Evolutionary conservation across 2,329 filamentous ascomycete genomes (phyloP).

Genomic region (Nannizziopsis arthrosporioides): DNA sequence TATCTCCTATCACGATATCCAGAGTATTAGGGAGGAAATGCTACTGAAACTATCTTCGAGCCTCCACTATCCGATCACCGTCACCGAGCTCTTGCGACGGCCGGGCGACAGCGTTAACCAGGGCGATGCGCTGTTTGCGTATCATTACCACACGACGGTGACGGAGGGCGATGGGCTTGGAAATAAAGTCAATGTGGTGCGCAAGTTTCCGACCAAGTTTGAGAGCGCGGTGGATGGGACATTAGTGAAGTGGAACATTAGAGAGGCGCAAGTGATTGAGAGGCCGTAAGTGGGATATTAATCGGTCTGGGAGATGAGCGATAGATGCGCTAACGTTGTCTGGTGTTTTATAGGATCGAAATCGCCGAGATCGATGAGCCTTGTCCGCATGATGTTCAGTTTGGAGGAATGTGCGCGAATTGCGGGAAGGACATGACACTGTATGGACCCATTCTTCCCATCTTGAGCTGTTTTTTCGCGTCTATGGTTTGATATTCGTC

Average conservation of each 20-base stretch:
- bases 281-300: conserved; percentile 32
- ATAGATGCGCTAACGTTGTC: neutral
- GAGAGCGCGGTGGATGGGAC: conserved; percentile 73
- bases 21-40: conserved; percentile 25
- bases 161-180: conserved; percentile 58
- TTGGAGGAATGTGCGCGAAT: conserved; percentile 75
- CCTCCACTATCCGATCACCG: conserved; percentile 85
- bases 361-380: conserved; percentile 75
- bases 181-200: conserved; percentile 57
- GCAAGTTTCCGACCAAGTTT: conserved; percentile 65
- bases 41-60: conserved; percentile 39
- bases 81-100: conserved; percentile 69
- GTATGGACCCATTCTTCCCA: conserved; percentile 28
- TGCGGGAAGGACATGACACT: conserved; percentile 96
- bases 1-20: neutral
- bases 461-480: neutral
- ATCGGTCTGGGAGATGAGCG: too few relatives aligned
- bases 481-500: conserved; percentile 3
- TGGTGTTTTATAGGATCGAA: conserved; percentile 33
- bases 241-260: conserved; percentile 63
- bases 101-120: conserved; percentile 64
- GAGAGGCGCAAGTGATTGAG: conserved; percentile 34
- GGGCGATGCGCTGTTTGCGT: conserved; percentile 69
- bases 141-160: conserved; percentile 68
- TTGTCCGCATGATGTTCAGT: conserved; percentile 84